These are phyloP conservation scores for Craterostigma plantagineum DNA, from an alignment of 257 asterid genomes.

Conservation along the genomic window DNA sequence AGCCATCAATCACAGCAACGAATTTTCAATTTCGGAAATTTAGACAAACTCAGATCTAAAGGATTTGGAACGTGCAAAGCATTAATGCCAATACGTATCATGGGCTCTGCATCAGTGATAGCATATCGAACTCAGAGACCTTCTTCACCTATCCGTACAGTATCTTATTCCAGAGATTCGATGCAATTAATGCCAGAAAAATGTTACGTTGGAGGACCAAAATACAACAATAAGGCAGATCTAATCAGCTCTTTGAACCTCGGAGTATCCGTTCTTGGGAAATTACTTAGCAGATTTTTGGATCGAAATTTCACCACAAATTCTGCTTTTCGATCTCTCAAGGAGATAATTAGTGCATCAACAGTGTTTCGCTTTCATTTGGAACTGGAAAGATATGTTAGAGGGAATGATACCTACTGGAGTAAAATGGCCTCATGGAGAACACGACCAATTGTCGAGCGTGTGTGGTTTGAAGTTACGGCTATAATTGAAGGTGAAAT, in stretches of 20 bases:
- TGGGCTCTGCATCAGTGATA: constrained; percentile 42
- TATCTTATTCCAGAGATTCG: constrained; percentile 16
- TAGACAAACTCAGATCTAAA: constrained; percentile 11
- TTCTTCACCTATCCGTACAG: constrained; percentile 19
- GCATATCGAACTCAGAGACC: constrained; percentile 45
- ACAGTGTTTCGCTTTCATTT: constrained; percentile 43
- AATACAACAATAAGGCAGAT: constrained; percentile 16
- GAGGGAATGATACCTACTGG: constrained; percentile 46
- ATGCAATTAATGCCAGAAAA: constrained; percentile 42
- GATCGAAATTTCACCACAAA: constrained; percentile 12
- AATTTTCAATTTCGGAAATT: constrained; percentile 11
- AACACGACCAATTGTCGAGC: constrained; percentile 53
- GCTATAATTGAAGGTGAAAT: constrained; percentile 40
- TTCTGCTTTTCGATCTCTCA: constrained; percentile 19
- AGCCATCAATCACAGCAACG: constrained; percentile 14
- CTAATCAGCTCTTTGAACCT: constrained; percentile 15
- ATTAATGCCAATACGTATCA: constrained; percentile 25
- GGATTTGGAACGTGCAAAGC: constrained; percentile 31
- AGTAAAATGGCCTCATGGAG: constrained; percentile 65
- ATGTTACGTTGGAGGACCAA: constrained; percentile 23
- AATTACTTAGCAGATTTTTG: constrained; percentile 17
- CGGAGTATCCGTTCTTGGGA: constrained; percentile 28
- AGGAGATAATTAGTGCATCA: constrained; percentile 29
- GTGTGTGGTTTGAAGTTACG: constrained; percentile 36
- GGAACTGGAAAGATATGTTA: constrained; percentile 44